A percentile compares a stretch with the other conserved stretches of the same genome.
phyloP scores from a whole-genome alignment of 257 asterid genomes.

The Echium plantagineum region DNA sequence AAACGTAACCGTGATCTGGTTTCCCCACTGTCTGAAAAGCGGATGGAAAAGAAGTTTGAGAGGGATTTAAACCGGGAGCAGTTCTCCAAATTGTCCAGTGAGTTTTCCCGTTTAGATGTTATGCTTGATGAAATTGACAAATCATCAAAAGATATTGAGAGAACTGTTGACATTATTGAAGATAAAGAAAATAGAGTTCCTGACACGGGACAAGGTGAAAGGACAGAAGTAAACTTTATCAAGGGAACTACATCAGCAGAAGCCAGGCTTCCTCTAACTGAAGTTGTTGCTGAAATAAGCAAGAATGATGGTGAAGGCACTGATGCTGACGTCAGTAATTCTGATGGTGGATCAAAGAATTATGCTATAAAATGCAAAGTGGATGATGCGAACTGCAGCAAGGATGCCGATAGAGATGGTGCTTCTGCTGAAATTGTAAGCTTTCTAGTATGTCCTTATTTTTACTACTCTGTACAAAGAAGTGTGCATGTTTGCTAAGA shows the following conservation, averaged over 20 bases:
- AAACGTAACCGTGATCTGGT: conserved; percentile 79
- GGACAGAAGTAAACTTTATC: conserved; percentile 14
- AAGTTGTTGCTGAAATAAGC: background rate
- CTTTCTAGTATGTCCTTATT: conserved; percentile 10
- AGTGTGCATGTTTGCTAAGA: background rate
- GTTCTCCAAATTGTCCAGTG: conserved; percentile 34
- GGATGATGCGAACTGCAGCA: conserved; percentile 17
- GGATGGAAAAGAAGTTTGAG: conserved; percentile 62
- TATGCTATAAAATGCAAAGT: conserved; percentile 19
- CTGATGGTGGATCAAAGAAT: conserved; percentile 19
- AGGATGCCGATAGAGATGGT: conserved; percentile 16
- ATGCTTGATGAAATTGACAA: conserved; percentile 39
- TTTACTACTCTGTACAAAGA: too few species aligned
- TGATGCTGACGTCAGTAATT: conserved; percentile 11
- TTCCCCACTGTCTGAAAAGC: conserved; percentile 79
- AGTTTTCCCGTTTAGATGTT: conserved; percentile 51
- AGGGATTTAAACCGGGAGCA: conserved; percentile 32
- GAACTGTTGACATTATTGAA: conserved; percentile 16
- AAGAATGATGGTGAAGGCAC: background rate
- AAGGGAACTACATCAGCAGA: conserved; percentile 21
- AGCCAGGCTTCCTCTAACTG: conserved; percentile 22
- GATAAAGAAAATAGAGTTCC: conserved; percentile 57
- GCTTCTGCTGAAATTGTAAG: conserved; percentile 37
- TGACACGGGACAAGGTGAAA: conserved; percentile 20
- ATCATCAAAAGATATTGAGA: conserved; percentile 20